Evolutionary conservation across 2,329 filamentous ascomycete species (phyloP).

Genomic region (Drechslerella dactyloides): DNA sequence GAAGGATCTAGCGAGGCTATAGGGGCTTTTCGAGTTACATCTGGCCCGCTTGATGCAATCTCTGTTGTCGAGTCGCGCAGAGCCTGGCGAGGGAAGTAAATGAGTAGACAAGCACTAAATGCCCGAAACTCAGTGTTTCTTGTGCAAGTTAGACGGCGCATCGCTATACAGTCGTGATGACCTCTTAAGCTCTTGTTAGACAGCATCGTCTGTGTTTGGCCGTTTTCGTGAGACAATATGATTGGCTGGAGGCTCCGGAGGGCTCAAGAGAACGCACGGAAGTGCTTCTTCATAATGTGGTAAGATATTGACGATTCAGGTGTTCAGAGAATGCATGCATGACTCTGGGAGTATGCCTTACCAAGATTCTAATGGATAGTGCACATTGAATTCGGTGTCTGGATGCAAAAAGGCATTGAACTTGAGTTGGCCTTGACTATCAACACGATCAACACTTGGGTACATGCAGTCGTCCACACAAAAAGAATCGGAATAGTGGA

Average conservation of each 20-base stretch:
- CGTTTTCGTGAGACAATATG: conserved; percentile 49
- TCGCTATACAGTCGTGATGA: neutral
- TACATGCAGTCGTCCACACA: too few relatives aligned
- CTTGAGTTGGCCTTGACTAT: too few relatives aligned
- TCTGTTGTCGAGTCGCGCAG: conserved; percentile 42
- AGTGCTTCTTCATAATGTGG: too few relatives aligned
- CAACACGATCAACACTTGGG: too few relatives aligned
- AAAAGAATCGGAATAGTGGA: too few relatives aligned
- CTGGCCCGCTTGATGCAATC: conserved; percentile 36
- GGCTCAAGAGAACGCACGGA: too few relatives aligned
- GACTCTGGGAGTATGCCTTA: too few relatives aligned
- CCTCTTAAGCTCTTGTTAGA: conserved; percentile 1
- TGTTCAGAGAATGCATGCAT: too few relatives aligned
- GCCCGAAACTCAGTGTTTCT: conserved; percentile 45
- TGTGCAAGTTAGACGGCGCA: conserved; percentile 4
- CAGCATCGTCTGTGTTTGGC: conserved; percentile 32
- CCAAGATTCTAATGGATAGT: too few relatives aligned
- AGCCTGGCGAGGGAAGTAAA: conserved; percentile 4
- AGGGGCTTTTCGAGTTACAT: conserved; percentile 26
- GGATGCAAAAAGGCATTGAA: too few relatives aligned
- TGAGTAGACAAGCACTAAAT: neutral
- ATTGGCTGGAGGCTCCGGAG: conserved; percentile 22
- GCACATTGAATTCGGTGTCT: too few relatives aligned
- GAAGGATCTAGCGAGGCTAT: neutral
- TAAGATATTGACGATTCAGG: too few relatives aligned